These are phyloP conservation scores for Phoenix roebelenii DNA, from an alignment of 176 grass and related monocot species.

Conservation along the genomic window DNA sequence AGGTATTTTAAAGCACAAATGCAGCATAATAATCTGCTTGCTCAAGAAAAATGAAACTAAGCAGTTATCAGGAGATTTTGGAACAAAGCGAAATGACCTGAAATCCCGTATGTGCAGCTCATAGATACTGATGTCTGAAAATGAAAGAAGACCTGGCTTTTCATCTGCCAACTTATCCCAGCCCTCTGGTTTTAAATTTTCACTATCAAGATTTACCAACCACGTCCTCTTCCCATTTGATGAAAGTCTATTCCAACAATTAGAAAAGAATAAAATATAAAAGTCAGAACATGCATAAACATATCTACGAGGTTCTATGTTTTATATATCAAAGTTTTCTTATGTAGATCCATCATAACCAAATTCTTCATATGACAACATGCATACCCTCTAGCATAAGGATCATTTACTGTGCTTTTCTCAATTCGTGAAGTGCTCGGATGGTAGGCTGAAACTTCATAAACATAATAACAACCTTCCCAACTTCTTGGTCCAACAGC, in stretches of 20 bases:
- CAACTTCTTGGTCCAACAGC: constrained; percentile 51
- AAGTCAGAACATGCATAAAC: neutral
- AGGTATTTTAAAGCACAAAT: too few species aligned
- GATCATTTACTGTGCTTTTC: constrained; percentile 53
- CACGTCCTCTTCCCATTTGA: constrained; percentile 59
- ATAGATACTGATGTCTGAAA: constrained; percentile 90
- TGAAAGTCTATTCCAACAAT: constrained; percentile 39
- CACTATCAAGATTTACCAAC: constrained; percentile 57
- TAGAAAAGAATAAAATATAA: constrained; percentile 19
- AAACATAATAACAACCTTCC: constrained; percentile 75
- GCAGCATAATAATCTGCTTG: too few species aligned
- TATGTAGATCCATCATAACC: too few species aligned
- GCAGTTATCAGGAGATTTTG: neutral
- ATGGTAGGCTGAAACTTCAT: constrained; percentile 80
- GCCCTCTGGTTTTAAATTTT: constrained; percentile 54
- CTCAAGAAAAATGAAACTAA: neutral
- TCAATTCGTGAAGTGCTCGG: constrained; percentile 42
- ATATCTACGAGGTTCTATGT: too few species aligned
- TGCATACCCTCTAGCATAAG: constrained; percentile 78
- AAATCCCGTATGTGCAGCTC: constrained; percentile 97
- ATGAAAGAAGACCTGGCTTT: constrained; percentile 68
- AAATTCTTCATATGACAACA: constrained; percentile 2
- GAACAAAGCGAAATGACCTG: constrained; percentile 27
- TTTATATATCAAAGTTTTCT: too few species aligned
- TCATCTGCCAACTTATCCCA: constrained; percentile 69